These are phyloP conservation scores for Pythium folliculosum DNA, from an alignment of 352 stramenopile species.

Conservation along the genomic window DNA sequence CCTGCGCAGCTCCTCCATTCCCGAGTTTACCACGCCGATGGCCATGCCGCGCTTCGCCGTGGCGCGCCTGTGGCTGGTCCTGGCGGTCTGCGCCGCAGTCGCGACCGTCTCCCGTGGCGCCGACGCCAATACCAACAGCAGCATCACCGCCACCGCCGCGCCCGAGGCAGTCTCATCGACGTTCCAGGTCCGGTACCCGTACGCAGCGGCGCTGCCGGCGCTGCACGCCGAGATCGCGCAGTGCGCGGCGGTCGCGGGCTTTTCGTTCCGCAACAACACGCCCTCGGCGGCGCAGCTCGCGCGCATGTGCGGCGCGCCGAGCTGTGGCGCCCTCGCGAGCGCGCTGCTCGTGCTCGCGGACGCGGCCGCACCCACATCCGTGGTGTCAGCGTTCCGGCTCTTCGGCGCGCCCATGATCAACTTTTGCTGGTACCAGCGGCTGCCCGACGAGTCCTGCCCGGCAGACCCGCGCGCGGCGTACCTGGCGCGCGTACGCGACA, in stretches of 20 bases:
- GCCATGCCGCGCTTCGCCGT: too few species aligned
- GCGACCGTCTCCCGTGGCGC: too few species aligned
- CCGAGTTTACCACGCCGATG: too few species aligned
- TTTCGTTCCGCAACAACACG: background rate
- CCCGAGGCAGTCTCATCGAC: too few species aligned
- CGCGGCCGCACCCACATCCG: background rate
- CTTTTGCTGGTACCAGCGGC: constrained; percentile 8
- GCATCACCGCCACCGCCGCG: background rate
- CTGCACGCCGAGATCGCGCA: background rate
- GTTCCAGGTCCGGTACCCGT: background rate
- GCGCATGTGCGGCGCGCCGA: background rate
- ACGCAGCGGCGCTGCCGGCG: background rate
- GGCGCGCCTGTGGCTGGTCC: too few species aligned
- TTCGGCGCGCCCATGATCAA: constrained; percentile 2
- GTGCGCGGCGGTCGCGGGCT: background rate
- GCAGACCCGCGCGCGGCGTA: background rate
- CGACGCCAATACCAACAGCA: background rate
- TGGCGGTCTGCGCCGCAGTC: too few species aligned
- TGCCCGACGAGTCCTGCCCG: background rate
- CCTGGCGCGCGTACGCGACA: background rate
- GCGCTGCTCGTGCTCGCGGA: background rate
- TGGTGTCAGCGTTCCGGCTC: background rate
- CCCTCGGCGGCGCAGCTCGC: background rate
- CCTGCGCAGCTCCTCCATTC: too few species aligned
- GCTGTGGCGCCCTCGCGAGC: background rate